These are phyloP conservation scores for Chytriomyces confervae DNA, from an alignment of 192 early-diverging fungal genomes.

Conservation along the genomic window DNA sequence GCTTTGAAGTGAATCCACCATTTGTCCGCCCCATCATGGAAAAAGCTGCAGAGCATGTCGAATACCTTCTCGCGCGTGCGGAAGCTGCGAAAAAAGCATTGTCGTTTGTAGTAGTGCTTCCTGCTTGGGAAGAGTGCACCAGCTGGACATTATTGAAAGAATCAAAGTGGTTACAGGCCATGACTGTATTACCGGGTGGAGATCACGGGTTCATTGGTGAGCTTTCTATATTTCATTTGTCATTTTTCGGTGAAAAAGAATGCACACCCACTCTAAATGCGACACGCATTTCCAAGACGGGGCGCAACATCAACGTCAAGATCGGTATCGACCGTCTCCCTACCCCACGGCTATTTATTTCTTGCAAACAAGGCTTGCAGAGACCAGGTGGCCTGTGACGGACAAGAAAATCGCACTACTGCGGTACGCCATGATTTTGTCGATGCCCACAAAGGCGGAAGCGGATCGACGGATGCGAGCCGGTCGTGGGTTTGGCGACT, in stretches of 20 bases:
- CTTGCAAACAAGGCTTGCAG: conserved; percentile 1
- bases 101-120: conserved; percentile 23
- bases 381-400: conserved; percentile 9
- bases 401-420: conserved; percentile 8
- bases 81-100: conserved; percentile 7
- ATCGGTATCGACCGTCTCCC: conserved; percentile 9
- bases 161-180: not conserved
- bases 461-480: conserved; percentile 5
- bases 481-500: conserved; percentile 10
- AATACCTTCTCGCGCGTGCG: conserved; percentile 10
- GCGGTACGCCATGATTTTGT: conserved; percentile 14
- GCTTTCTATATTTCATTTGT: not conserved
- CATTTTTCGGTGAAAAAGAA: not conserved
- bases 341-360: conserved; percentile 2
- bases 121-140: conserved; percentile 27
- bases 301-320: not conserved
- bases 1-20: conserved; percentile 30
- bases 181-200: conserved; percentile 20
- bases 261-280: not conserved
- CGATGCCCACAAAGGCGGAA: not conserved
- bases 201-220: conserved; percentile 24
- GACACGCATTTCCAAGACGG: not conserved
- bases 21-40: conserved; percentile 29
- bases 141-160: conserved; percentile 16
- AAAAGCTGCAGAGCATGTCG: conserved; percentile 14